Evolutionary conservation across 257 asterid species (phyloP), one percentile per base, ranked within the genome.

Genomic region (Nemophila menziesii): DNA sequence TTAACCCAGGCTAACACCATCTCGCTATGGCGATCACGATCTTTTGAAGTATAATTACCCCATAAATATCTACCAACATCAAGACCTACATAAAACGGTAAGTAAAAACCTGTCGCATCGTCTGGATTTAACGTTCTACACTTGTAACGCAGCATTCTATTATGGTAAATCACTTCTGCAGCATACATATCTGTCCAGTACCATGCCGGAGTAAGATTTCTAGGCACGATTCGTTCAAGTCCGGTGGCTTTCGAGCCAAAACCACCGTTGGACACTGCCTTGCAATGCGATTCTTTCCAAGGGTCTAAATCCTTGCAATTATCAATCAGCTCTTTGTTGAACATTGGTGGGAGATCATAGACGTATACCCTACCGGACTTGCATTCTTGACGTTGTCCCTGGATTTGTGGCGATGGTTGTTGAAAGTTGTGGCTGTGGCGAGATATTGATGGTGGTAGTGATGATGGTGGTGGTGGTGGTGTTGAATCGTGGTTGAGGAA

Each of bases 21-120:
- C 46, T 26, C 14, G 58, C 77, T 51, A 16, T 48, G 61, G 2
- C 49, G 34, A 64, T 79, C 92, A 22, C 66, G 62, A 33, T 78
- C 71, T 20, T 48, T 45, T 4, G 69, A 51, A 5, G 83, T 73
- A 54, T 70, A 70, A 51, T 68, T 70, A 16, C n/a, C 20, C 83
- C 86, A 79, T 2, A 79, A 36, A 66, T 73, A 48, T 48, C 55
- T 76, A 0, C 80, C 82, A 3, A 73, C 74, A 1, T 76, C 80
- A 55, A 79, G 73, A 5, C 92, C 92, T 5, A 72, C 86, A 56
- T 79, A 79, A 17, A 75, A 79, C 1, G 86, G 86, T 4, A 76
- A 63, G 58, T 73, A 79, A 58, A 59, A 76, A n/a, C 76, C 82
- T n/a, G 68, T 13, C 5, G 92, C 92, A 1, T 67, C 54, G 19